A percentile compares a stretch with the other conserved stretches of the same genome.
Evolutionary conservation across 495 filamentous ascomycete genomes (phyloP).

Genomic region (Pseudotulostoma volvatum): DNA sequence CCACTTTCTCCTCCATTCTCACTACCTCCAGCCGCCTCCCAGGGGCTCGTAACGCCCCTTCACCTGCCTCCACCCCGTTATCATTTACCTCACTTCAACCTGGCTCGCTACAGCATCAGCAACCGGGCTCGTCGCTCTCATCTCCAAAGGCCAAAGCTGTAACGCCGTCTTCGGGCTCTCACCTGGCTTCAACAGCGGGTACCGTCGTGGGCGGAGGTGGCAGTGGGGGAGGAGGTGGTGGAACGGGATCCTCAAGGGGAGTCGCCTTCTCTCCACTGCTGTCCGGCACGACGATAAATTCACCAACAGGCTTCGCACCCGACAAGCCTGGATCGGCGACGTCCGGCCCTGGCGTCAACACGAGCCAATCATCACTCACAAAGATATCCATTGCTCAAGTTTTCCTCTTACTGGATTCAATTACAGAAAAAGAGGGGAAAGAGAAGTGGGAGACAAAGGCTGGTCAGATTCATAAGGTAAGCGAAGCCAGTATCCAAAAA

Average conservation of each 20-base stretch:
- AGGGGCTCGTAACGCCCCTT: constrained; percentile 32
- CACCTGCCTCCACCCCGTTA: constrained; percentile 31
- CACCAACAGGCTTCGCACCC: constrained; percentile 39
- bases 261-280: constrained; percentile 48
- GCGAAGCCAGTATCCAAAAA: too few species aligned
- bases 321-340: constrained; percentile 34
- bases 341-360: constrained; percentile 20
- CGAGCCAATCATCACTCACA: constrained; percentile 38
- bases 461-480: constrained; percentile 80
- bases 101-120: constrained; percentile 40
- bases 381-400: constrained; percentile 92
- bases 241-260: constrained; percentile 36
- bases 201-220: constrained; percentile 44
- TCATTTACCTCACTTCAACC: constrained; percentile 39
- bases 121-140: constrained; percentile 35
- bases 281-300: constrained; percentile 43
- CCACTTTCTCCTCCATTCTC: constrained; percentile 41
- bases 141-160: constrained; percentile 43
- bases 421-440: constrained; percentile 79
- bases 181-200: constrained; percentile 37
- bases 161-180: constrained; percentile 42
- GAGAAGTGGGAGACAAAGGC: constrained; percentile 88
- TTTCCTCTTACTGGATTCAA: constrained; percentile 79
- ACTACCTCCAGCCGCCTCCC: constrained; percentile 33
- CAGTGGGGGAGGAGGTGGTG: constrained; percentile 43